Conservation (phyloP, 2,329 filamentous ascomycete species). For the Penicillium vulpinum region DNA sequence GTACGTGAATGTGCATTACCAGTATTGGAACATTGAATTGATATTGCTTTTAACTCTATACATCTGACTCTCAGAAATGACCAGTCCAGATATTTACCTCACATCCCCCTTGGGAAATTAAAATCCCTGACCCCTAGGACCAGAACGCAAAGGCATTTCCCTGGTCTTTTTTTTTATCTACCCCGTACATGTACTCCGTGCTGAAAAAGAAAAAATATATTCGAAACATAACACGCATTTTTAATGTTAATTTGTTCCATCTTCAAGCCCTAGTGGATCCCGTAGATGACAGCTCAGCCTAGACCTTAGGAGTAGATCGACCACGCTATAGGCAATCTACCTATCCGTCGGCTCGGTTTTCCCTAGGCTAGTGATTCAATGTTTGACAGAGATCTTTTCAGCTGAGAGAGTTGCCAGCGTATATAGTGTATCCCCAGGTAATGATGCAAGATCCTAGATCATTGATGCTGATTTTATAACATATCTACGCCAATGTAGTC, state of each 20-base stretch:
- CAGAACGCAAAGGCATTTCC: neutral
- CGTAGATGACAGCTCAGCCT: neutral
- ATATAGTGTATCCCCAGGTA: neutral
- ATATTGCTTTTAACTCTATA: neutral
- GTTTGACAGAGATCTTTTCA: neutral
- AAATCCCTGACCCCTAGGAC: neutral
- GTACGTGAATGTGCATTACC: too few species aligned
- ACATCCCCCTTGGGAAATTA: neutral
- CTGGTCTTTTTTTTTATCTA: neutral
- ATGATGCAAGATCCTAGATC: neutral
- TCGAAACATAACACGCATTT: neutral
- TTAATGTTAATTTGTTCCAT: neutral
- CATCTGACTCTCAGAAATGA: conserved; percentile 1
- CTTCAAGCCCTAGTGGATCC: conserved; percentile 10
- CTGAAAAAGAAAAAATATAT: too few species aligned
- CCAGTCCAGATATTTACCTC: conserved; percentile 6
- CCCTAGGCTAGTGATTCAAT: neutral
- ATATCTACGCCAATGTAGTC: neutral
- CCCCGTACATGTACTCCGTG: neutral
- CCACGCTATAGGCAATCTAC: conserved; percentile 3
- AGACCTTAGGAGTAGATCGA: neutral
- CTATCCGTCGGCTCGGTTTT: conserved; percentile 1
- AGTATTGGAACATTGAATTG: too few species aligned
- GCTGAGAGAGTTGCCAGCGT: neutral
- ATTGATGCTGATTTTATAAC: neutral